phyloP scores from a whole-genome alignment of 2,329 filamentous ascomycete species.

The Raffaelea ambrosiae region DNA sequence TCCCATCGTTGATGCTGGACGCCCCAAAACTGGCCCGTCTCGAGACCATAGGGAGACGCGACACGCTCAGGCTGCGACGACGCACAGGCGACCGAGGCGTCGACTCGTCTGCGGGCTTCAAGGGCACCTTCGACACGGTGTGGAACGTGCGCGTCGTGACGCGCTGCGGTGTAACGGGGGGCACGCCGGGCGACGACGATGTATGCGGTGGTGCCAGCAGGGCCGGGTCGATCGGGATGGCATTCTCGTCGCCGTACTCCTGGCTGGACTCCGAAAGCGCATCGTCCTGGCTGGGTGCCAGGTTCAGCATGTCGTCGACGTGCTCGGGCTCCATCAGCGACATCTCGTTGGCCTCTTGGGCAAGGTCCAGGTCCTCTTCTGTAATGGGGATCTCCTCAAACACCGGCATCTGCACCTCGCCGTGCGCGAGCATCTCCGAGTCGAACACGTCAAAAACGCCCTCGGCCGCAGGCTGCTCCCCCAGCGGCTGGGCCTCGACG shows the following conservation, averaged over 20 bases:
- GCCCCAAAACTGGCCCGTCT: background rate
- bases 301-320: slow-evolving; percentile 23
- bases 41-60: slow-evolving; percentile 29
- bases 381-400: slow-evolving; percentile 40
- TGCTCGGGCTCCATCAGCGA: slow-evolving; percentile 41
- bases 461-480: background rate
- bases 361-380: slow-evolving; percentile 49
- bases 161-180: slow-evolving; percentile 49
- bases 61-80: slow-evolving; percentile 42
- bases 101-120: slow-evolving; percentile 59
- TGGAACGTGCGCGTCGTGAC: slow-evolving; percentile 49
- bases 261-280: slow-evolving; percentile 53
- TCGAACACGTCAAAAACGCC: slow-evolving; percentile 1
- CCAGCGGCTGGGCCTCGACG: background rate
- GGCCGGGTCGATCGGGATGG: slow-evolving; percentile 44
- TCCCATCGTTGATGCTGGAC: background rate
- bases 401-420: slow-evolving; percentile 21
- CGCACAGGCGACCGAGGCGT: slow-evolving; percentile 33
- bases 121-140: slow-evolving; percentile 68
- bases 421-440: slow-evolving; percentile 4
- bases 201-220: slow-evolving; percentile 22
- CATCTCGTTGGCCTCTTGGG: slow-evolving; percentile 52
- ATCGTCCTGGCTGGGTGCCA: slow-evolving; percentile 31
- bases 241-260: slow-evolving; percentile 60
- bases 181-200: slow-evolving; percentile 17